Base-by-base conservation (phyloP, 345 rosid genomes). In the Nephelium lappaceum region DNA sequence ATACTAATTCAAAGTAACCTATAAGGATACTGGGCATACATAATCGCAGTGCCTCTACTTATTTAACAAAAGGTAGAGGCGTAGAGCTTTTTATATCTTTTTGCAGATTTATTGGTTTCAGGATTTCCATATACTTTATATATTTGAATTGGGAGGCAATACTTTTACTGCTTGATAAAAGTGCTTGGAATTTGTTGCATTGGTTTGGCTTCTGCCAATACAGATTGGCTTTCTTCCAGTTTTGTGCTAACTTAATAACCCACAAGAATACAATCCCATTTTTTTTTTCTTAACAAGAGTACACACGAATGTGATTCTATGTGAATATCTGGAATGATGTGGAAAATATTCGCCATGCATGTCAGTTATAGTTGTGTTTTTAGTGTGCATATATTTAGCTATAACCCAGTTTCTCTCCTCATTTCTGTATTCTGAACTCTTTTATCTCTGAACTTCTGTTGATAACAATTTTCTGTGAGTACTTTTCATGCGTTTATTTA, bases 311-410 rank as follows among this genome's bases (percentile, higher is more conserved):
- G 9, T 16, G 15, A 24, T 45, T 42, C 21, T 70, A 31, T 16
- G 14, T 71, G 42, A 14, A 47, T 47, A 14, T 45, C 38, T 5
- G 57, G 38, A 69, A 7, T 24, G 55, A 18, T 12, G 21, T 7
- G 16, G 72, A 45, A 27, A 21, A 71, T 68, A 68, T 51, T 51
- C 10, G 31, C 65, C 75, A 38, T 57, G 53, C 67, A 58, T 60
- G 9, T 73, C 24, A n/a, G 38, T 19, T 38, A 36, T 5, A 57
- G 16, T 55, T 8, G 5, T 36, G 21, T 31, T 6, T 72, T 9
- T 1, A 39, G 55, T 21, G 38, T 24, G 55, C 15, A 49, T 36
- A 57, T 57, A 31, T 31, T 58, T 19, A 15, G 41, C 43, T 51
- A 71, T 27, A 51, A 4, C 18, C 8, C 25, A 61, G 41, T 43